Base-by-base conservation (phyloP, 1,284 basidiomycete species). In the Tilletia caries region DNA sequence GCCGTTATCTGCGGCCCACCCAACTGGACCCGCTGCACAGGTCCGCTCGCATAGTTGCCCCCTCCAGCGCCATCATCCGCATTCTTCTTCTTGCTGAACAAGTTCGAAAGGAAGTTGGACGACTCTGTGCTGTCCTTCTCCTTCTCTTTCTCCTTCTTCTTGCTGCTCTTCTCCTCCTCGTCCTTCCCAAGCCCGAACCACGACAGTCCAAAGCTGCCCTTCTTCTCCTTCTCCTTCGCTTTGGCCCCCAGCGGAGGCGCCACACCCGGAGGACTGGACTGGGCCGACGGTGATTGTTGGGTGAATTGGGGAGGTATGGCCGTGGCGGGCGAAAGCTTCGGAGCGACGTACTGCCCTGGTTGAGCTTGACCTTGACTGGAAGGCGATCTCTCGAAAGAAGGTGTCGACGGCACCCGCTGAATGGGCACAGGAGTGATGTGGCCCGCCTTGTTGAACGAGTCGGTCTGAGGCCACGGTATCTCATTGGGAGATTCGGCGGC, bases 171-270 rank as follows among this genome's bases (percentile, higher is more conserved):
- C 8, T 79, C 79, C 12, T 80, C 80, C 33, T 82, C 81, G 20
- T 80, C 78, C 65, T 80, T 79, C 48, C 76, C 72, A 12, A 81
- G 70, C 25, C 79, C 79, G 25, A 82, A 80, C 81, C 81, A 82
- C 8, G 76, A 78, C 10, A 81, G 70, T 2, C 78, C 79, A 44
- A 81, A 81, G 0, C 73, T 71, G 18, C 75, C 71, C 58, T 75
- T 77, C 69, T 79, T 80, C 37, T 81, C 77, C 70, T 79, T 75
- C 20, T 78, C 77, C 67, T 75, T 76, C 37, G 70, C 64, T 64
- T 74, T 74, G 46, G 48, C 23, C 33, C 43, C 41, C 4, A 65
- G 64, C 18, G 43, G 64, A n/a, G 64, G 34, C n/a, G 37, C 20
- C 8, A 43, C 43, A 23, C 64, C 41, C 15, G 33, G 20, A 8